Evolutionary conservation across 176 grass and related monocot genomes (phyloP).

Genomic region (Carex kokanica): DNA sequence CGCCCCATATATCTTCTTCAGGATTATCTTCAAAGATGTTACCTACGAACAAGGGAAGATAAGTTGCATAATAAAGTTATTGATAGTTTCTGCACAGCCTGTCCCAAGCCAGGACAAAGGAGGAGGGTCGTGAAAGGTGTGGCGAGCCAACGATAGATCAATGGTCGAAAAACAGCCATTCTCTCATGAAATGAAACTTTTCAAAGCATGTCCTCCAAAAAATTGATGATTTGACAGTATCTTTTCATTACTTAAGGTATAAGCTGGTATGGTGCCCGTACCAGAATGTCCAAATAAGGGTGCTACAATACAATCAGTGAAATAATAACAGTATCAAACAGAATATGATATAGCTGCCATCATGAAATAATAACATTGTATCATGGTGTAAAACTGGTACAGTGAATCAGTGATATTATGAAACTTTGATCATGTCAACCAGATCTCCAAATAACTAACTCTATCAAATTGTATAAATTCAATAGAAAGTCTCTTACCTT

Average conservation of each 20-base stretch:
- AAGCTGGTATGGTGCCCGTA: not conserved
- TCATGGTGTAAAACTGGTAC: not conserved
- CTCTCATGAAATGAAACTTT: too few species aligned
- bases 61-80: not conserved
- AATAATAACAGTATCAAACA: not conserved
- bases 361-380: not conserved
- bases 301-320: too few species aligned
- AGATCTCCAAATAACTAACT: not conserved
- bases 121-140: too few species aligned
- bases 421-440: not conserved
- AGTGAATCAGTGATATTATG: not conserved
- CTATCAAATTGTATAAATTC: not conserved
- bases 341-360: not conserved
- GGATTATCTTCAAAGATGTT: conserved; percentile 13
- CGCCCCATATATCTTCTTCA: conserved; percentile 37
- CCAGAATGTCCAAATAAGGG: not conserved
- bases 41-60: not conserved
- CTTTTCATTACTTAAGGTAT: not conserved
- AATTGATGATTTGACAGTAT: not conserved
- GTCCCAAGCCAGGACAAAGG: too few species aligned
- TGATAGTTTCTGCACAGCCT: too few species aligned
- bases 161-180: too few species aligned
- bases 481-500: not conserved
- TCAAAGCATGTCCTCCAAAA: too few species aligned
- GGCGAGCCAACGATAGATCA: too few species aligned